Base-by-base conservation (phyloP, 2,329 filamentous ascomycete genomes). In the Hortaea werneckii region DNA sequence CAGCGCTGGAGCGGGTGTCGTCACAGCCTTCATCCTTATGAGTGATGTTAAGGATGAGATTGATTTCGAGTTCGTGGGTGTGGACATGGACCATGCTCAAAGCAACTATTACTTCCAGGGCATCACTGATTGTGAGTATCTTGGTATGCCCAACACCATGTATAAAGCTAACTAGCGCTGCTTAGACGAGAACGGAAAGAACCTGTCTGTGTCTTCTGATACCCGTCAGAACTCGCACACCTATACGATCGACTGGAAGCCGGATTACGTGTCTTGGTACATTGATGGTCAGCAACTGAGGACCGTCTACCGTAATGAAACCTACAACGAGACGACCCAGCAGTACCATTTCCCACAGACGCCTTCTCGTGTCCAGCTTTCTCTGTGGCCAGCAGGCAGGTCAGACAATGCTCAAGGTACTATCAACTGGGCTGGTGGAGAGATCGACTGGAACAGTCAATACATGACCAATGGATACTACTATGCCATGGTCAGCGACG, bases 31-130 rank as follows among this genome's bases (percentile, higher is more conserved):
- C 64, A 98, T 98, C 65, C 74, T 96, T 61, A 80, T 95, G 67
- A 89, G 85, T 32, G 90, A 96, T 60, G 85, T 94, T 61, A 94
- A 95, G 75, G 92, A 98, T 62, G 92, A 98, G 68, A 95, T 98
- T 59, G 92, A 98, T 70, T 96, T 87, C 64, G 92, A 98, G 66
- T 96, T 85, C 65, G 78, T 98, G 45, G 92, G 92, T 54, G 77
- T 77, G 39, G 86, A 95, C 60, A 73, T 94, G 51, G 62, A 73
- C 40, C 78, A 76, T 51, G 86, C 84, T 12, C 89, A 98, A 72
- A 92, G 88, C 63, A 98, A 98, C 72, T 98, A 82, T 74, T 98
- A 95, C 70, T 95, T 84, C 71, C 89, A 95, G 70, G 92, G 92
- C 61, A 83, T 95, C 52, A 83, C 87, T 35, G 76, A 90, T 65